phyloP scores from a whole-genome alignment of 1,139 yeast species.

The Yamadazyma diospyri region DNA sequence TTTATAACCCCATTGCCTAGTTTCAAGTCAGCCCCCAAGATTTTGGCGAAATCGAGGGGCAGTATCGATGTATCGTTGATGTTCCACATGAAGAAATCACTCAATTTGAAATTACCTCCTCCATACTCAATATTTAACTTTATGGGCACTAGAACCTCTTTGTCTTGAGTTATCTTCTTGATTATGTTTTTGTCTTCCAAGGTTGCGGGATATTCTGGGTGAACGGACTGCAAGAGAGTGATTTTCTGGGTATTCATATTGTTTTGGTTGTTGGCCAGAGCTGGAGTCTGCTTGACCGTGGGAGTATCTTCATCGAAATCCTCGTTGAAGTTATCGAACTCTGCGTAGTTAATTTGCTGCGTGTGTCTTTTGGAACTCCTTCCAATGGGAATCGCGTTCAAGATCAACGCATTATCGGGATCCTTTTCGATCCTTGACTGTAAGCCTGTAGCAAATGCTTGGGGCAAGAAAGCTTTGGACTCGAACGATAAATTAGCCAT shows the following conservation, averaged over 20 bases:
- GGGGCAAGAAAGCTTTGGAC: slow-evolving; percentile 48
- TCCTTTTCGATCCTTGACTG: slow-evolving; percentile 62
- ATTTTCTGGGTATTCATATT: slow-evolving; percentile 30
- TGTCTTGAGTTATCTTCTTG: slow-evolving; percentile 24
- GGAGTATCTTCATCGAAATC: slow-evolving; percentile 59
- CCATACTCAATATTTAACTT: slow-evolving; percentile 72
- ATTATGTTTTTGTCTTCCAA: slow-evolving; percentile 24
- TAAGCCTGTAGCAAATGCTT: slow-evolving; percentile 71
- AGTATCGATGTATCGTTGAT: slow-evolving; percentile 71
- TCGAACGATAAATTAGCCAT: slow-evolving; percentile 9
- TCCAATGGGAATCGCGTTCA: slow-evolving; percentile 66
- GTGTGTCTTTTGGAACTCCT: slow-evolving; percentile 76
- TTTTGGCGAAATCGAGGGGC: slow-evolving; percentile 79
- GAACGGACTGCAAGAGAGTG: slow-evolving; percentile 32
- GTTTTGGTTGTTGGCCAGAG: slow-evolving; percentile 21
- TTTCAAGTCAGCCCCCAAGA: slow-evolving; percentile 80
- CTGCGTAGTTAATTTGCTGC: slow-evolving; percentile 79
- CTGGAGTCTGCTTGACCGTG: slow-evolving; percentile 17
- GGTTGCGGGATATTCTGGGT: slow-evolving; percentile 25
- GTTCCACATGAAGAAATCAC: slow-evolving; percentile 90
- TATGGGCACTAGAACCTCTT: slow-evolving; percentile 68
- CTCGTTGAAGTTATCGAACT: slow-evolving; percentile 55
- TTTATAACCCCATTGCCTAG: slow-evolving; percentile 62
- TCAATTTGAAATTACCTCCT: slow-evolving; percentile 54
- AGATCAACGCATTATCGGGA: slow-evolving; percentile 57